phyloP scores from a whole-genome alignment of 306 rosid species.

The Trichosanthes truncata region DNA sequence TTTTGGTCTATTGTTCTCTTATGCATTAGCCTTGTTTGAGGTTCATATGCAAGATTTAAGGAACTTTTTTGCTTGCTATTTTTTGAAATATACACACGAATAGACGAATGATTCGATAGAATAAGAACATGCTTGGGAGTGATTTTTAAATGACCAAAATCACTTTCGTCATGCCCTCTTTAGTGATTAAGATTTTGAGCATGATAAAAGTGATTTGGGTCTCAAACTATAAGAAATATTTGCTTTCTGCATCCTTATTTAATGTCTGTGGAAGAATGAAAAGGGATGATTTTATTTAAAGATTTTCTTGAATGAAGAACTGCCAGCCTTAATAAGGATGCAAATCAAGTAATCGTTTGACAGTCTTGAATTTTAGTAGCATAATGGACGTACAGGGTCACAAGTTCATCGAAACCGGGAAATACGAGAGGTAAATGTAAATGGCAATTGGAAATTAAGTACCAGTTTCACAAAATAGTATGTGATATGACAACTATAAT shows the following conservation, averaged over 20 bases:
- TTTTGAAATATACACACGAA: not conserved
- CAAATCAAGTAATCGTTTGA: not conserved
- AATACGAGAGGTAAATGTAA: no score
- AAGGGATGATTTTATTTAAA: no score
- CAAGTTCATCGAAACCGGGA: not conserved
- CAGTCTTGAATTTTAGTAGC: not conserved
- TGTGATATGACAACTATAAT: no score
- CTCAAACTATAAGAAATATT: not conserved
- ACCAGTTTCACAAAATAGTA: no score
- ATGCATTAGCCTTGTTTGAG: not conserved
- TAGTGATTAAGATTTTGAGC: no score
- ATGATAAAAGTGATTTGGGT: no score
- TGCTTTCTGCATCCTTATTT: not conserved
- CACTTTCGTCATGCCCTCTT: no score
- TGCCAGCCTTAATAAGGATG: no score
- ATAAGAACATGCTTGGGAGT: no score
- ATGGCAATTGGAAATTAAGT: no score
- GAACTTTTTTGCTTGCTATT: not conserved
- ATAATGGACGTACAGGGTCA: not conserved
- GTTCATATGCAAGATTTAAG: not conserved
- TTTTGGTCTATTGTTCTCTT: not conserved
- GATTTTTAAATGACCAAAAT: no score
- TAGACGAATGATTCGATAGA: not conserved
- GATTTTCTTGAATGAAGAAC: no score
- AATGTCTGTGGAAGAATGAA: not conserved